Base-by-base conservation (phyloP, 352 stramenopile species). In the Blastocystis sp. region DNA sequence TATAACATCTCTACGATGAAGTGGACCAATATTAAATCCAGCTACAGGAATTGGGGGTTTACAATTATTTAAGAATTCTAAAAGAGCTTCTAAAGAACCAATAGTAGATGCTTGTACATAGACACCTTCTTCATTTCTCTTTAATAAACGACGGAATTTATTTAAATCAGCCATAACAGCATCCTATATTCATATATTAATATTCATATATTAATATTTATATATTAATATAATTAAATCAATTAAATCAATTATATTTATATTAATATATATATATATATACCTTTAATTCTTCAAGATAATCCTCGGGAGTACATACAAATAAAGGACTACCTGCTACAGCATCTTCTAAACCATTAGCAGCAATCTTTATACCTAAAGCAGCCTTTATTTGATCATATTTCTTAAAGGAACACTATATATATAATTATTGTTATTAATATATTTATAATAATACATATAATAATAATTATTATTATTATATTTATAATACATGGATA, bases 1-100 rank as follows among this genome's bases (percentile, higher is more conserved):
- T 71, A 93, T 95, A 6, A 98, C 85, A 70, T 97, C 88, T 70
- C 92, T 91, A 75, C 95, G 95, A 79, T 94, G 83, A 44, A 98
- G 83, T 5, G 88, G 88, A 10, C 91, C 91, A 65, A 98, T 93
- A 66, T 89, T 91, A 49, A 96, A 88, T 25, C 78, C 21, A 0
- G 55, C 47, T 4, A 79, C 70, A 11, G 73, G 73, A 35, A 79
- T 77, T 18, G 82, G 81, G 10, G 82, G 82, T 49, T 92, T 78
- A 73, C 78, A 71, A 47, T 84, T 82, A 36, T 83, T 80, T 52
- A 96, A 67, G 70, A 95, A 95, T 77, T 96, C 85, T 32, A 98
- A 74, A 64, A 98, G 74, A 1, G 91, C 91, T 70, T 98, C 91
- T 11, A 98, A 71, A 2, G 91, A 92, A 58, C 91, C 91, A 18